Conservation (phyloP, 2,329 filamentous ascomycete genomes). For the Apiospora malaysiana region DNA sequence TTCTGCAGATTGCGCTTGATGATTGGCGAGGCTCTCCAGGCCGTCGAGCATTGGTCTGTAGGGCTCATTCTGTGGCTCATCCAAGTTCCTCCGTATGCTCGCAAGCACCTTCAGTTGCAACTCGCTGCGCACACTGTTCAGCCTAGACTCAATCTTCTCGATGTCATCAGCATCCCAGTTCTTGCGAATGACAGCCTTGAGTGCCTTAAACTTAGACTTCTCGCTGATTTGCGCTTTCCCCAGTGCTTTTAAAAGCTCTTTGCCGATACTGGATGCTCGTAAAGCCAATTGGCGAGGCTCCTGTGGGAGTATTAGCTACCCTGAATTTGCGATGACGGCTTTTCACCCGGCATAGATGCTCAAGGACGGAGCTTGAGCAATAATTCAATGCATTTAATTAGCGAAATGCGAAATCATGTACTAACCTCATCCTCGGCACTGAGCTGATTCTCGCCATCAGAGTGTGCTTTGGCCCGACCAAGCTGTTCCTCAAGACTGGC, state of each 20-base stretch:
- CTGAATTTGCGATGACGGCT: not conserved
- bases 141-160: constrained; percentile 27
- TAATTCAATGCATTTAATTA: not conserved
- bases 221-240: constrained; percentile 24
- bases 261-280: constrained; percentile 30
- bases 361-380: too few relatives aligned
- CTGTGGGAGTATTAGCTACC: constrained; percentile 15
- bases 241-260: constrained; percentile 27
- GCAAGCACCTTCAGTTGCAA: constrained; percentile 30
- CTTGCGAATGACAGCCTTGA: constrained; percentile 25
- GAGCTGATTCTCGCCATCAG: not conserved
- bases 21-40: constrained; percentile 26
- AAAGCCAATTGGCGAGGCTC: constrained; percentile 27
- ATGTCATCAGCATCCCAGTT: constrained; percentile 32
- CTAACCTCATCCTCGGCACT: constrained; percentile 26
- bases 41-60: constrained; percentile 22
- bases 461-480: not conserved
- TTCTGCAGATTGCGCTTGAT: constrained; percentile 24
- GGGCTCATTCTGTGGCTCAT: constrained; percentile 23
- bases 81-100: constrained; percentile 24
- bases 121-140: constrained; percentile 29
- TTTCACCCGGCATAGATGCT: too few relatives aligned
- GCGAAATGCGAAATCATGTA: not conserved
- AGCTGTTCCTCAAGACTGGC: constrained; percentile 28
- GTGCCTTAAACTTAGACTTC: constrained; percentile 29